Conservation (phyloP, 2,329 filamentous ascomycete genomes). For the Botrytis medusae region DNA sequence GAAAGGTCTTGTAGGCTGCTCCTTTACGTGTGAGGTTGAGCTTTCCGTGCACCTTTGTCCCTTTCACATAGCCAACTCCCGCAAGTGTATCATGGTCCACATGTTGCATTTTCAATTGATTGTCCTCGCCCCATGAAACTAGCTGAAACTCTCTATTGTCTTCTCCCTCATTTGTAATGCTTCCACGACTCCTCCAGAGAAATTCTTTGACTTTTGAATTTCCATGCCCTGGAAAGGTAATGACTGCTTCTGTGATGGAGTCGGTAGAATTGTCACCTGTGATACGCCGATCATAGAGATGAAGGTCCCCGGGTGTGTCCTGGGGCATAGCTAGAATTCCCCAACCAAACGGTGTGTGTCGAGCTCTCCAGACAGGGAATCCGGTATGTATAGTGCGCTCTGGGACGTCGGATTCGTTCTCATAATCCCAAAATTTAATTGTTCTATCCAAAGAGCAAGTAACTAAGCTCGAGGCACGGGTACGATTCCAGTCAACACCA, state of each 20-base stretch:
- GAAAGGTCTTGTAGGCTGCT: slow-evolving; percentile 81
- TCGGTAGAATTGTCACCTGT: slow-evolving; percentile 48
- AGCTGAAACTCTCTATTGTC: slow-evolving; percentile 90
- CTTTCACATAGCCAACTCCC: slow-evolving; percentile 72
- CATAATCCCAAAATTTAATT: slow-evolving; percentile 91
- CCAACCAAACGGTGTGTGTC: slow-evolving; percentile 86
- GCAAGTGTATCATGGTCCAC: slow-evolving; percentile 64
- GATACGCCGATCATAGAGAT: slow-evolving; percentile 72
- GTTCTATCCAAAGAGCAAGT: slow-evolving; percentile 91
- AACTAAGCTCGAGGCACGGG: slow-evolving; percentile 67
- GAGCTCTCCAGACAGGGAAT: slow-evolving; percentile 87
- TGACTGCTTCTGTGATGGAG: slow-evolving; percentile 50
- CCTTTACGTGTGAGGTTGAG: slow-evolving; percentile 78
- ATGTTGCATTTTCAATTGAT: slow-evolving; percentile 75
- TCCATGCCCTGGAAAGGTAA: slow-evolving; percentile 58
- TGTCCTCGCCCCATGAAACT: slow-evolving; percentile 89
- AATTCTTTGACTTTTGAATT: slow-evolving; percentile 83
- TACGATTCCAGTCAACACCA: slow-evolving; percentile 90
- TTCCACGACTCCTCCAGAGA: slow-evolving; percentile 78
- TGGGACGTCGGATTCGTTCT: slow-evolving; percentile 58
- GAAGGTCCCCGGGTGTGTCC: slow-evolving; percentile 78
- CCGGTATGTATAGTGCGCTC: slow-evolving; percentile 77
- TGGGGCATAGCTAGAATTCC: slow-evolving; percentile 91
- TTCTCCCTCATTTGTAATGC: slow-evolving; percentile 61
- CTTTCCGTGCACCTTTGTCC: slow-evolving; percentile 60